Evolutionary conservation across 805 yeast species (phyloP).

Genomic region (Monosporozyma siamensis): DNA sequence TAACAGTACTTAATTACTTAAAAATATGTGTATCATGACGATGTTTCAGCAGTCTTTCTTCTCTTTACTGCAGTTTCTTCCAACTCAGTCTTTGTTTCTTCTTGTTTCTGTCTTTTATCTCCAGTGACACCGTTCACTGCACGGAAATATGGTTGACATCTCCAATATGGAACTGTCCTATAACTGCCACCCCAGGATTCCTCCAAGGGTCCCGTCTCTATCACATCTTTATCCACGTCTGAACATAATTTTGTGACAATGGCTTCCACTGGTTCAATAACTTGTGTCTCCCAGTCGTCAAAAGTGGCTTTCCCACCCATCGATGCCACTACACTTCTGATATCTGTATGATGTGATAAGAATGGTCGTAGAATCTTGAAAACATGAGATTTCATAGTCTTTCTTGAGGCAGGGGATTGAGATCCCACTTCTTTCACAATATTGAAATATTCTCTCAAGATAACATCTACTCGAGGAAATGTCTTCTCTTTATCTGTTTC

Average conservation of each 20-base stretch:
- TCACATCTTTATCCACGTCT: constrained; percentile 47
- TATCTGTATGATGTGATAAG: constrained; percentile 63
- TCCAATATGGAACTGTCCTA: constrained; percentile 82
- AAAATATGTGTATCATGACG: neutral
- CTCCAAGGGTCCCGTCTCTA: constrained; percentile 41
- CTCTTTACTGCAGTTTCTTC: neutral
- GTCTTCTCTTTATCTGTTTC: constrained; percentile 47
- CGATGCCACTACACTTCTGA: constrained; percentile 63
- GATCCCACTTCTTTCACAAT: constrained; percentile 44
- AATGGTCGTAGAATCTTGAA: constrained; percentile 82
- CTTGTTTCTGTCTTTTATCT: constrained; percentile 28
- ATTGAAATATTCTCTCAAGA: constrained; percentile 81
- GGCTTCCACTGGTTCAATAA: constrained; percentile 59
- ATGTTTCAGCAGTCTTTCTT: neutral
- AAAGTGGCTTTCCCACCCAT: constrained; percentile 34
- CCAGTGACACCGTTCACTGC: constrained; percentile 71
- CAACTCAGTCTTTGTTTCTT: neutral
- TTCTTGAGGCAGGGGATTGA: constrained; percentile 52
- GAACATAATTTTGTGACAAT: constrained; percentile 52
- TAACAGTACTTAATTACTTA: no score
- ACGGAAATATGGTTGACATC: constrained; percentile 92
- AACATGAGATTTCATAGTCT: constrained; percentile 86
- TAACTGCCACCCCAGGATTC: constrained; percentile 76
- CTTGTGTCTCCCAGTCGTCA: constrained; percentile 40
- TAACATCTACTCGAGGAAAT: constrained; percentile 77